phyloP scores from a whole-genome alignment of 306 rosid genomes.

The Malus asiatica region DNA sequence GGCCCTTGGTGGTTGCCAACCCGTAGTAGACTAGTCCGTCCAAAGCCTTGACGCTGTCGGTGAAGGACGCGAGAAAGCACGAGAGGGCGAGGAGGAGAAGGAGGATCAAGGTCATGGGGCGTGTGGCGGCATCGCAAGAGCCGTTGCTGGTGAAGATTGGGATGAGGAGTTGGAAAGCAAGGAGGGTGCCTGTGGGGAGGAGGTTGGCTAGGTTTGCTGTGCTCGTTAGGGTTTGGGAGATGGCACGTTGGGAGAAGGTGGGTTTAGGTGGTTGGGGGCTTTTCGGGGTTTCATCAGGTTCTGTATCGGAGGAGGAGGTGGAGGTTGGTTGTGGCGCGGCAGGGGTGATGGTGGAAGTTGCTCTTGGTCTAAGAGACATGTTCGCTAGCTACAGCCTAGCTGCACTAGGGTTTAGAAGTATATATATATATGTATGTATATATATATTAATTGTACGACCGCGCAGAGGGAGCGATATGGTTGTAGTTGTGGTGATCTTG shows the following conservation, averaged over 20 bases:
- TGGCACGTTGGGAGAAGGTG: slow-evolving; percentile 22
- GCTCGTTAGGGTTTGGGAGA: slow-evolving; percentile 36
- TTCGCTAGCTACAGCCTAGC: not conserved
- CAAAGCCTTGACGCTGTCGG: slow-evolving; percentile 43
- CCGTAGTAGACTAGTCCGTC: slow-evolving; percentile 56
- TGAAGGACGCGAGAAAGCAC: slow-evolving; percentile 48
- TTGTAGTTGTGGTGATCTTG: not conserved
- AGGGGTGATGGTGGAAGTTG: not conserved
- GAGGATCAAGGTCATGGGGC: slow-evolving; percentile 27
- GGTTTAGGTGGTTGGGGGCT: not conserved
- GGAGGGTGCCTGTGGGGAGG: slow-evolving; percentile 68
- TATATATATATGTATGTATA: too few species aligned
- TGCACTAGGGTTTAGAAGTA: too few species aligned
- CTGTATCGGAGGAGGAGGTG: not conserved
- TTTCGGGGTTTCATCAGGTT: not conserved
- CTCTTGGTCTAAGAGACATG: not conserved
- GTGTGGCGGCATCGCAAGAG: slow-evolving; percentile 45
- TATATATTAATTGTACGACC: too few species aligned
- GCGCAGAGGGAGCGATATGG: not conserved
- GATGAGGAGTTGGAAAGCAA: slow-evolving; percentile 54
- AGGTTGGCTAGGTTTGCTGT: slow-evolving; percentile 69
- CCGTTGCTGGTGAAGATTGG: slow-evolving; percentile 70
- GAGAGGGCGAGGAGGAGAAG: slow-evolving; percentile 39
- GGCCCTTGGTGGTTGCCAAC: slow-evolving; percentile 44
- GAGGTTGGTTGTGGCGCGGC: slow-evolving; percentile 7